phyloP scores from a whole-genome alignment of 352 stramenopile species.

The Phytophthora colocasiae region DNA sequence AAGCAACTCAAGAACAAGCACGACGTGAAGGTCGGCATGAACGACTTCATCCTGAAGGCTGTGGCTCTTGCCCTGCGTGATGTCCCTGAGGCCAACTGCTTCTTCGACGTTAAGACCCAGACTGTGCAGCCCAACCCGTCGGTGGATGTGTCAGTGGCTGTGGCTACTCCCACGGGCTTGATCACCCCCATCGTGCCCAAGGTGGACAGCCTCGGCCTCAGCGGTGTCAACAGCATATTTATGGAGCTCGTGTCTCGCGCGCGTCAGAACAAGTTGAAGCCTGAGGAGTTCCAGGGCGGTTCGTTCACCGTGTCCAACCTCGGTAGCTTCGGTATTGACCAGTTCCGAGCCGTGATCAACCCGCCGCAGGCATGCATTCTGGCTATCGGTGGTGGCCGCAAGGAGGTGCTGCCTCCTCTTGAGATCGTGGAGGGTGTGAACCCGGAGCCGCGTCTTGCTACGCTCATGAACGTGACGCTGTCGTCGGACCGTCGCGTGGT shows the following conservation, averaged over 20 bases:
- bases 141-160: conserved; percentile 98
- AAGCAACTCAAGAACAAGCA: conserved; percentile 93
- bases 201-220: conserved; percentile 95
- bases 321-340: conserved; percentile 97
- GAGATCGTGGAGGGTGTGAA: conserved; percentile 55
- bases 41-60: conserved; percentile 99
- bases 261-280: conserved; percentile 96
- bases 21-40: conserved; percentile 98
- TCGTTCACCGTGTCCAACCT: conserved; percentile 99
- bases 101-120: conserved; percentile 68
- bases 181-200: conserved; percentile 98
- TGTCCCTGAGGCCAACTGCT: conserved; percentile 94
- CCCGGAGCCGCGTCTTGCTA: conserved; percentile 90
- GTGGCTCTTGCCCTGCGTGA: conserved; percentile 97
- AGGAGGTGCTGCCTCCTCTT: conserved; percentile 81
- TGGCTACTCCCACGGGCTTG: conserved; percentile 96
- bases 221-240: conserved; percentile 95
- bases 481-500: conserved; percentile 97
- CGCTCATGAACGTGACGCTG: conserved; percentile 96
- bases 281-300: conserved; percentile 99
- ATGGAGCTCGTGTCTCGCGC: conserved; percentile 97
- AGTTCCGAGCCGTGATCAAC: conserved; percentile 99
- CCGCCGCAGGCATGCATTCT: conserved; percentile 98
- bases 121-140: conserved; percentile 85
- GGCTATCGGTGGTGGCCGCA: conserved; percentile 94